Evolutionary conservation across 805 yeast species (phyloP).

Genomic region (Lipomyces orientalis): DNA sequence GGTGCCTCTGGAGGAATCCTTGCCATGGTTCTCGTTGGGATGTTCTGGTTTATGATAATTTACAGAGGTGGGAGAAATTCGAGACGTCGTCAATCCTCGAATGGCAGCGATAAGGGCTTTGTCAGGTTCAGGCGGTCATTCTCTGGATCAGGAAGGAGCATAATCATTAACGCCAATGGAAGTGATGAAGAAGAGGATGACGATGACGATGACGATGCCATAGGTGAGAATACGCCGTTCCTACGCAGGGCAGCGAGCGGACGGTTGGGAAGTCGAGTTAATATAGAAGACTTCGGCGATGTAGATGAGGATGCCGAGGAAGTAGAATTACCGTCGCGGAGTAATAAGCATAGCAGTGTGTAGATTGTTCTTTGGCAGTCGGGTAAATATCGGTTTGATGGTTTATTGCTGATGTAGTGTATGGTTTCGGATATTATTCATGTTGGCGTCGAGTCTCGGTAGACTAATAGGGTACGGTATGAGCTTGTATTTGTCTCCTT

Average conservation of each 20-base stretch:
- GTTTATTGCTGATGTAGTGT: not conserved
- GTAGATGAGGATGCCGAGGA: conserved; percentile 23
- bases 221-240: conserved; percentile 20
- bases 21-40: conserved; percentile 9
- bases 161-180: conserved; percentile 16
- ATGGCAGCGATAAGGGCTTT: conserved; percentile 2
- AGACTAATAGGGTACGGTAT: not conserved
- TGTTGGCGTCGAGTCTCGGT: not conserved
- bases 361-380: not conserved
- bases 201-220: conserved; percentile 18
- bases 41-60: conserved; percentile 25
- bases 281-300: conserved; percentile 14
- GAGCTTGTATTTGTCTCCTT: not conserved
- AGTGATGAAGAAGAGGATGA: conserved; percentile 21
- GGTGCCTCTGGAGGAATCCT: conserved; percentile 29
- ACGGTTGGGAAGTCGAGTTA: conserved; percentile 24
- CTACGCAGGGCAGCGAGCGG: conserved; percentile 20
- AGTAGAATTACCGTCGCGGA: conserved; percentile 14
- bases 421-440: not conserved
- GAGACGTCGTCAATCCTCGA: conserved; percentile 2
- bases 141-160: conserved; percentile 2
- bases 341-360: not conserved
- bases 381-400: not conserved
- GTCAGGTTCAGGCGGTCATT: conserved; percentile 16
- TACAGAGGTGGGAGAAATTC: conserved; percentile 24